Conservation (phyloP, 2,329 filamentous ascomycete species). For the Pseudogymnoascus destructans region DNA sequence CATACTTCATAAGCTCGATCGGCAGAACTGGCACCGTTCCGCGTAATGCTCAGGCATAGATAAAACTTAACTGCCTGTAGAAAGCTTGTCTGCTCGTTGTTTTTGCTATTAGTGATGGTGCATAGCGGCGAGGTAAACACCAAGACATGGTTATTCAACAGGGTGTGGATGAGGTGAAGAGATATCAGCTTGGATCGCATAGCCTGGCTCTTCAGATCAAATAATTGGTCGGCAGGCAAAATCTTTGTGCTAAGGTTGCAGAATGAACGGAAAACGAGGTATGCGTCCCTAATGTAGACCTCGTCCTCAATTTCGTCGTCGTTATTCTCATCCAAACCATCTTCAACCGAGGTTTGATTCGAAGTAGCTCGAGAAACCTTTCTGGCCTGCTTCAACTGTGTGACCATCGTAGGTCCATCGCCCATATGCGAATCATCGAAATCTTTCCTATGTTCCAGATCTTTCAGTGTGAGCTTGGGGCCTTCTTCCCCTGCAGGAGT, state of each 20-base stretch:
- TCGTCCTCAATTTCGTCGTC: constrained; percentile 73
- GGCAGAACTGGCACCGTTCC: constrained; percentile 89
- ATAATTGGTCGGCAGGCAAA: constrained; percentile 77
- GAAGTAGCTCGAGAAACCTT: constrained; percentile 36
- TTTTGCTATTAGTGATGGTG: constrained; percentile 84
- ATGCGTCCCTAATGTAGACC: constrained; percentile 92
- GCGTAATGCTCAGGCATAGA: constrained; percentile 82
- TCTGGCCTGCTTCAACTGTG: constrained; percentile 38
- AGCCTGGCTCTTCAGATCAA: constrained; percentile 82
- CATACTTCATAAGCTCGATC: constrained; percentile 88
- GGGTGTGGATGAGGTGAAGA: constrained; percentile 85
- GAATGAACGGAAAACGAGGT: constrained; percentile 92
- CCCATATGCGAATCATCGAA: constrained; percentile 52
- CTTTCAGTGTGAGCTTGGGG: constrained; percentile 50
- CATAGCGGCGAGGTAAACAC: constrained; percentile 87
- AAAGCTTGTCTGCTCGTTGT: constrained; percentile 76
- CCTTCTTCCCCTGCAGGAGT: constrained; percentile 28
- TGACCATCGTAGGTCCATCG: constrained; percentile 55
- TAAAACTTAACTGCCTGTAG: constrained; percentile 95
- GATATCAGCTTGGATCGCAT: constrained; percentile 97
- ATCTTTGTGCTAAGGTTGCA: constrained; percentile 95
- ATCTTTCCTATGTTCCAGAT: constrained; percentile 53
- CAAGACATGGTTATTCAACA: constrained; percentile 83
- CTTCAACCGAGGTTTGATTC: constrained; percentile 42
- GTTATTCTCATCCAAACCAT: constrained; percentile 39